Conservation (phyloP, 441 rosid species). For the Macaranga tanarius region DNA sequence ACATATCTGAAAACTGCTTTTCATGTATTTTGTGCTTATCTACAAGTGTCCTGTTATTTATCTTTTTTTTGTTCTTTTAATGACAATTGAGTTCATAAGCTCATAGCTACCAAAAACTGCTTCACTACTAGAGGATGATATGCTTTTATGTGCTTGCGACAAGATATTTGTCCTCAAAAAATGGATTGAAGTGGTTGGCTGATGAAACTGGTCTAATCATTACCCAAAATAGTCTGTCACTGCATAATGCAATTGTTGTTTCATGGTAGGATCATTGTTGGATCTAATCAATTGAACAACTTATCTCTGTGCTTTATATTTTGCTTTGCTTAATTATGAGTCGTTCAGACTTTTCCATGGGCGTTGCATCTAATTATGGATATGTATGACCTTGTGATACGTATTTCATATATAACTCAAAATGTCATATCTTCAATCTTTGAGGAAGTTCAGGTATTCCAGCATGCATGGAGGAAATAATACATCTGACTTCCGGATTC, state of each 20-base stretch:
- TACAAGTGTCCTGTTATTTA: too few relatives aligned
- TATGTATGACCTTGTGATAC: neutral
- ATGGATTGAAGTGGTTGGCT: neutral
- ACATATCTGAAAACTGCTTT: neutral
- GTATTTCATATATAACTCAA: neutral
- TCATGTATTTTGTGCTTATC: too few relatives aligned
- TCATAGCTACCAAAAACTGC: too few relatives aligned
- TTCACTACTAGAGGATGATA: neutral
- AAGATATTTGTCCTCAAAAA: neutral
- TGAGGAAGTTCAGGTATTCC: constrained; percentile 30
- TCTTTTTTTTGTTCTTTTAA: too few relatives aligned
- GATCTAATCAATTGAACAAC: neutral
- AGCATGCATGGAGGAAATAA: constrained; percentile 24
- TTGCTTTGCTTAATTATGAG: neutral
- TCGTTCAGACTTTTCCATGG: neutral
- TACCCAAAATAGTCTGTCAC: neutral
- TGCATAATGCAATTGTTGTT: neutral
- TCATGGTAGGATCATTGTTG: neutral
- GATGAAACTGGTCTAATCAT: neutral
- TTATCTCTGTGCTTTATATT: neutral
- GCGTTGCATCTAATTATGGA: neutral
- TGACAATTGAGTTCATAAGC: too few relatives aligned
- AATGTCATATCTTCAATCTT: neutral
- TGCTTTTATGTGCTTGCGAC: neutral
- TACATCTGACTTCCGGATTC: constrained; percentile 9